These are phyloP conservation scores for Goniomonas avonlea DNA, from an alignment of 78 protist genomes.

Conservation along the genomic window DNA sequence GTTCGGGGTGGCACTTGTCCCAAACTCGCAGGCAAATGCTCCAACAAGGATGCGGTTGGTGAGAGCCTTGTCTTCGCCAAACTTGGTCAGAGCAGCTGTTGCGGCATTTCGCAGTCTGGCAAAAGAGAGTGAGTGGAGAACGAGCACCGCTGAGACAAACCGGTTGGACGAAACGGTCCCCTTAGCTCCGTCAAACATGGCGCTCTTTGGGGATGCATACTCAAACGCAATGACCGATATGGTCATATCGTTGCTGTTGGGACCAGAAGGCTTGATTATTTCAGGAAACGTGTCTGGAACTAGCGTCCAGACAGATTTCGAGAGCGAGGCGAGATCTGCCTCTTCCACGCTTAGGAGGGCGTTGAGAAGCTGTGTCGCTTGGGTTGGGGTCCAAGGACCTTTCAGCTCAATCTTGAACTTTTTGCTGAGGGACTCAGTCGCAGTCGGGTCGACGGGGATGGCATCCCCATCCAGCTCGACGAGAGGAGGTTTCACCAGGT, in stretches of 20 bases:
- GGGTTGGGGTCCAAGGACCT: neutral
- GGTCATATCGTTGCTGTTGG: no score
- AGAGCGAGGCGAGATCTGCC: neutral
- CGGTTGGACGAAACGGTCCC: no score
- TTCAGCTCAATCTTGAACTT: neutral
- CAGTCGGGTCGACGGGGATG: no score
- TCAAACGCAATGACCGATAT: neutral
- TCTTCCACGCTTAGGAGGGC: neutral
- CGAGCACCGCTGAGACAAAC: no score
- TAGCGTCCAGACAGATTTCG: neutral
- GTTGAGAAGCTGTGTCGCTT: neutral
- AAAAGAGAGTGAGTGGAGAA: no score
- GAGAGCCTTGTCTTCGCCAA: neutral
- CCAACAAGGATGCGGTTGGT: neutral
- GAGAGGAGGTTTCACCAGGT: no score
- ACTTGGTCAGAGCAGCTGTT: neutral
- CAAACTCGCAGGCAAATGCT: neutral
- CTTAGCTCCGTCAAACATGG: no score
- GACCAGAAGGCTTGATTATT: no score
- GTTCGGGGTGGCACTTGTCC: neutral
- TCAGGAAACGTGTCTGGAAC: no score
- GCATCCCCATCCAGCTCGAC: no score
- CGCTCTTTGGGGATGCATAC: neutral
- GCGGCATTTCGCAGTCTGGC: neutral
- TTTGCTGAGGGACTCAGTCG: no score